Evolutionary conservation across 495 filamentous ascomycete genomes (phyloP).

Genomic region (Podospora anserina): DNA sequence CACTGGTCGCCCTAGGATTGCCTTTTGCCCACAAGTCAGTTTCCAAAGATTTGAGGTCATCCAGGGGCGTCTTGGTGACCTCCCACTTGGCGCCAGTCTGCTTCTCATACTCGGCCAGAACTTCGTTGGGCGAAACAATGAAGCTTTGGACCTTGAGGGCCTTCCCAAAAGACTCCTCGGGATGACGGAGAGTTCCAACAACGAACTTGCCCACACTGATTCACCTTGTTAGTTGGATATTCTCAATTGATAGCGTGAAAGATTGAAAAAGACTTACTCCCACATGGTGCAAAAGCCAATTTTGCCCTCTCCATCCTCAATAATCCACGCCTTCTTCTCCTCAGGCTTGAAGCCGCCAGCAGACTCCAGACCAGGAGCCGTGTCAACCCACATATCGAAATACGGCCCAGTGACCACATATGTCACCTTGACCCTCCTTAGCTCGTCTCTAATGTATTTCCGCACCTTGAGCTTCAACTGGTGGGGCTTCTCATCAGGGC

Average conservation of each 20-base stretch:
- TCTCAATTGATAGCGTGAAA: neutral
- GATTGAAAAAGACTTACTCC: conserved; percentile 51
- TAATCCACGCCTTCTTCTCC: conserved; percentile 54
- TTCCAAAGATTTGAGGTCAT: conserved; percentile 52
- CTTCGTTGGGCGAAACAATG: conserved; percentile 58
- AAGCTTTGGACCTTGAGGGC: conserved; percentile 69
- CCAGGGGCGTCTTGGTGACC: conserved; percentile 52
- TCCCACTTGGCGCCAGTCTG: conserved; percentile 58
- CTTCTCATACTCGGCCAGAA: conserved; percentile 62
- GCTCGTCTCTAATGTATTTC: conserved; percentile 50
- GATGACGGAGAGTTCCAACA: conserved; percentile 54
- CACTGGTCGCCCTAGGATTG: conserved; percentile 50
- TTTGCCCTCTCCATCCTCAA: conserved; percentile 54
- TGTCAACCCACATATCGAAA: conserved; percentile 59
- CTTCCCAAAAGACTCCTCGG: conserved; percentile 50
- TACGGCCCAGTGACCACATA: conserved; percentile 72
- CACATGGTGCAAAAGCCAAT: conserved; percentile 64
- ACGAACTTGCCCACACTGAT: conserved; percentile 64
- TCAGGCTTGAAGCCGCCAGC: conserved; percentile 56
- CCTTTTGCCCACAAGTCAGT: conserved; percentile 52
- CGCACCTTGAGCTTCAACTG: conserved; percentile 67
- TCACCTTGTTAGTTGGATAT: conserved; percentile 8
- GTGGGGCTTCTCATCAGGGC: conserved; percentile 61
- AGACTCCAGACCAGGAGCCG: conserved; percentile 31
- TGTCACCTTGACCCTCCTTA: conserved; percentile 56